Conservation (phyloP, 805 yeast species). For the Saturnispora hagleri region DNA sequence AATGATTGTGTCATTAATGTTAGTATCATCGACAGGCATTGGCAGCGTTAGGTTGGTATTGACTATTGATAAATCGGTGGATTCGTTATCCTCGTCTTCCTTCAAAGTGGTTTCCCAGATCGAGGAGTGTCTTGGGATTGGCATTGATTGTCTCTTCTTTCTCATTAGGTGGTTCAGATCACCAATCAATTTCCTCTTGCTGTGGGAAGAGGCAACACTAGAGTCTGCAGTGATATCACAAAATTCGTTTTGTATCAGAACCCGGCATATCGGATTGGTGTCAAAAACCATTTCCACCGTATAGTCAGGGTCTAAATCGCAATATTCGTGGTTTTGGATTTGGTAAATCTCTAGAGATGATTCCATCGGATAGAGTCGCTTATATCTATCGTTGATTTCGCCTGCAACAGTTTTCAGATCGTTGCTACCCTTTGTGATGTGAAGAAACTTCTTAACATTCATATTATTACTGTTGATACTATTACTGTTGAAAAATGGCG, state of each 20-base stretch:
- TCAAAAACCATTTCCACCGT: conserved; percentile 55
- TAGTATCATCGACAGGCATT: conserved; percentile 8
- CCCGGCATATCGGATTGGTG: conserved; percentile 37
- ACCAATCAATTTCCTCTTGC: conserved; percentile 19
- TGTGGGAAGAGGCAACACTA: conserved; percentile 4
- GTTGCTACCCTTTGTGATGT: conserved; percentile 43
- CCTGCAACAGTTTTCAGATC: conserved; percentile 40
- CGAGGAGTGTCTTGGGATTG: conserved; percentile 9
- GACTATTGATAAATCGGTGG: conserved; percentile 5
- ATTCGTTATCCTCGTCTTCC: neutral
- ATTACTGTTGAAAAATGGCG: conserved; percentile 5
- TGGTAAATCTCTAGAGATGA: conserved; percentile 46
- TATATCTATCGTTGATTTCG: conserved; percentile 47
- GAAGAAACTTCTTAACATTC: conserved; percentile 43
- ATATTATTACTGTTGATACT: neutral
- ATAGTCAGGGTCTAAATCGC: conserved; percentile 78
- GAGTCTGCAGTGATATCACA: neutral
- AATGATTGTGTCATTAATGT: conserved; percentile 12
- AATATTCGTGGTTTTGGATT: conserved; percentile 56
- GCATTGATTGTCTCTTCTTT: conserved; percentile 24
- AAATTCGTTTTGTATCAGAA: conserved; percentile 35
- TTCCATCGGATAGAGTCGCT: conserved; percentile 56
- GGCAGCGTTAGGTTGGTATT: conserved; percentile 9
- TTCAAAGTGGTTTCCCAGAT: conserved; percentile 16
- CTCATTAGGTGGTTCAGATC: conserved; percentile 24